Base-by-base conservation (phyloP, 2,329 filamentous ascomycete genomes). In the Arthrobotrys megalospora region DNA sequence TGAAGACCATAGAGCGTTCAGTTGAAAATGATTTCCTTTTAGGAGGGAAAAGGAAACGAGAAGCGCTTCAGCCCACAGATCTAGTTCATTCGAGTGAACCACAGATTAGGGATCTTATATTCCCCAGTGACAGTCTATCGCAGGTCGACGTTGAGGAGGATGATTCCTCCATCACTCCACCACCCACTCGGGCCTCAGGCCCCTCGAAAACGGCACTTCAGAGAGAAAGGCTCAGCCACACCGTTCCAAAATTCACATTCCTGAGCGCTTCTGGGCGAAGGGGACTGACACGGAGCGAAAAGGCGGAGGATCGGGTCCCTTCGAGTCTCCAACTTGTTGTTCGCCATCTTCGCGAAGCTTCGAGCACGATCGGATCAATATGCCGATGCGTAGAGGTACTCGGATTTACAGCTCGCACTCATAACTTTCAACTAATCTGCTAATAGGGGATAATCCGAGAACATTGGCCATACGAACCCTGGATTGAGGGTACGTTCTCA, bases 391-490 rank as follows among this genome's bases (percentile, higher is more conserved):
- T 53, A 2, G 12, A 53, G 50, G 50, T 53, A 53, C 10, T n/a
- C 10, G 24, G 6, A 2, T 28, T 28, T 28, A 28, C 2, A 28
- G 24, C 24, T 28, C 24, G 24, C 2, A 28, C 24, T 28, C 24
- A 5, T 28, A 21, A 32, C 1, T 34, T 16, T 7, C 1, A n/a
- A 10, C 50, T 5, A 16, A 16, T 28, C 6, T 1, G 16, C 5
- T 8, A 4, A 53, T 16, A 53, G 50, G 28, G 4, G 5, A 16
- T 10, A 1, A 0, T 53, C 3, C 3, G 11, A 34, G 50, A 53
- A 16, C 50, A 53, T 16, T 53, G 50, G 50, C 50, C 50, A 7
- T 53, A 34, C 16, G 50, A 53, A 34, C 28, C 24, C 32, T 53
- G 50, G 50, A 12, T 16, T 11, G 50, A 10, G 24, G 28, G 50